Percentiles rank a stretch among this genome's conserved stretches.
Evolutionary conservation across 2,329 filamentous ascomycete genomes (phyloP).

Genomic region (Cryphonectria carpinicola): DNA sequence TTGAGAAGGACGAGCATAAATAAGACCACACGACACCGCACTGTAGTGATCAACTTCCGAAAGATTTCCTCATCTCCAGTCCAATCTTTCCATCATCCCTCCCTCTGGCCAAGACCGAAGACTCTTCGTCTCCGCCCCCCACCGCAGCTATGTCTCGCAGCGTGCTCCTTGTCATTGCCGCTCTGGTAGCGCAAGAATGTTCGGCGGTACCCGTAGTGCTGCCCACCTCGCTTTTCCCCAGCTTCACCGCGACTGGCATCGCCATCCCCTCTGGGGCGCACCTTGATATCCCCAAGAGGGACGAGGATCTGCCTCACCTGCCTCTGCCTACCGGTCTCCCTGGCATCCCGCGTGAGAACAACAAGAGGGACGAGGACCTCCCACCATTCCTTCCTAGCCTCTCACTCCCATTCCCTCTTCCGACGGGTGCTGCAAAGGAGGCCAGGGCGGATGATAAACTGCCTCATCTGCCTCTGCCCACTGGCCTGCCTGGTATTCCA

Average conservation of each 20-base stretch:
- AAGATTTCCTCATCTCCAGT: not conserved
- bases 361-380: slow-evolving; percentile 3
- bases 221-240: slow-evolving; percentile 6
- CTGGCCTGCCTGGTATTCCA: not conserved
- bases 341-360: not conserved
- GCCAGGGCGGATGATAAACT: not conserved
- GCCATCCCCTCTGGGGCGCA: slow-evolving; percentile 1
- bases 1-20: not conserved
- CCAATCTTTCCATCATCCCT: not conserved
- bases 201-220: slow-evolving; percentile 13
- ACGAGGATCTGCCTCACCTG: slow-evolving; percentile 5
- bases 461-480: slow-evolving; percentile 8
- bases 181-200: slow-evolving; percentile 22
- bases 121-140: not conserved
- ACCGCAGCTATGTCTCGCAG: slow-evolving; percentile 12
- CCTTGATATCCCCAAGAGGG: slow-evolving; percentile 7
- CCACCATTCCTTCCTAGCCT: not conserved
- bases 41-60: not conserved
- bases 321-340: not conserved
- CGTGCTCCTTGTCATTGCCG: slow-evolving; percentile 9
- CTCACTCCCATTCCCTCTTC: not conserved
- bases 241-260: slow-evolving; percentile 7
- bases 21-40: not conserved
- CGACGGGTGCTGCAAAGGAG: not conserved
- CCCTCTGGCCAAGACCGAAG: not conserved